Evolutionary conservation across 371 early-diverging fungal genomes (phyloP).

Genomic region (Mucor plumbeus): DNA sequence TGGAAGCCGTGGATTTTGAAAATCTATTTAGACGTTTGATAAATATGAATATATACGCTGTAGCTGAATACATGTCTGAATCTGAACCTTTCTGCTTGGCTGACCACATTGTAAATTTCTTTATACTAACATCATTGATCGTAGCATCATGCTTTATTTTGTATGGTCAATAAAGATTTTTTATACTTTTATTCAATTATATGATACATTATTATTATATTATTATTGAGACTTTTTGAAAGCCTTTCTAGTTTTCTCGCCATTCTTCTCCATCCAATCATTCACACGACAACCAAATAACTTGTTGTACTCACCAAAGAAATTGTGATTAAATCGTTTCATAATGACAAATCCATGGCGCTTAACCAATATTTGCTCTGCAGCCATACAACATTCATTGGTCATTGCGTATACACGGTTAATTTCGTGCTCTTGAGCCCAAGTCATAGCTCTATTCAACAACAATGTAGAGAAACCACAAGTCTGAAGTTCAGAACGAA

Average conservation of each 20-base stretch:
- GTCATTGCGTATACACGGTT: slow-evolving; percentile 41
- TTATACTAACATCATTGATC: background rate
- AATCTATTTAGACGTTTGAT: background rate
- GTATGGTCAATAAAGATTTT: background rate
- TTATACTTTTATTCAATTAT: background rate
- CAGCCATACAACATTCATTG: slow-evolving; percentile 42
- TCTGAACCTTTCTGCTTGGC: background rate
- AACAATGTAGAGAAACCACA: slow-evolving; percentile 48
- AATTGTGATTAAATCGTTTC: slow-evolving; percentile 28
- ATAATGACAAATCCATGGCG: slow-evolving; percentile 48
- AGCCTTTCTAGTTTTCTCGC: slow-evolving; percentile 23
- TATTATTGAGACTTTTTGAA: slow-evolving; percentile 19
- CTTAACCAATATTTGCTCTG: slow-evolving; percentile 41
- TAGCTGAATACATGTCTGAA: background rate
- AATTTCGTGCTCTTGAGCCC: slow-evolving; percentile 45
- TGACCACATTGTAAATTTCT: background rate
- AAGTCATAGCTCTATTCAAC: slow-evolving; percentile 43
- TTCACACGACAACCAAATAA: slow-evolving; percentile 27
- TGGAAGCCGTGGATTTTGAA: background rate
- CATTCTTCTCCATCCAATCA: slow-evolving; percentile 30
- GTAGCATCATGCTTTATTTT: background rate
- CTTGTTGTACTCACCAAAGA: slow-evolving; percentile 38
- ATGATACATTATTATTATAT: background rate
- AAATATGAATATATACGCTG: background rate
- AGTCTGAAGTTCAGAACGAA: slow-evolving; percentile 41